Evolutionary conservation across 371 early-diverging fungal species (phyloP).

Genomic region (Mortierella sp.): DNA sequence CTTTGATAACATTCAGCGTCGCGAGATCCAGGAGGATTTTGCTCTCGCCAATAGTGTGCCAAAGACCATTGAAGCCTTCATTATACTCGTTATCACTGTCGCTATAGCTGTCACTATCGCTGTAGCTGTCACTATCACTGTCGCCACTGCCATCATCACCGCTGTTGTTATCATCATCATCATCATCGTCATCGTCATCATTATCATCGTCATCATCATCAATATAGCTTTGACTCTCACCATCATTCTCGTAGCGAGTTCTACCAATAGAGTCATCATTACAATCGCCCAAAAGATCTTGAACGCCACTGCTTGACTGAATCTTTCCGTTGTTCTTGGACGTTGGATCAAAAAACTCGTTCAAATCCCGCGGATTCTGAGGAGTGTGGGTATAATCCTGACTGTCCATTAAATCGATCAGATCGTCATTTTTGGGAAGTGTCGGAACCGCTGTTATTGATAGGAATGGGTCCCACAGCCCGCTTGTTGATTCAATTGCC

Average conservation of each 20-base stretch:
- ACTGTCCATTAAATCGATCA: neutral
- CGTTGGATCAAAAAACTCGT: neutral
- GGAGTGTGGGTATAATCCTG: conserved; percentile 1
- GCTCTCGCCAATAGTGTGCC: neutral
- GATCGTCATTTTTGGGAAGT: neutral
- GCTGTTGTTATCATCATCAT: conserved; percentile 1
- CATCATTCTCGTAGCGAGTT: neutral
- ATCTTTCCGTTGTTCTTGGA: neutral
- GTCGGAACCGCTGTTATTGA: neutral
- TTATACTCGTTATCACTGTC: conserved; percentile 7
- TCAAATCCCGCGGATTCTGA: neutral
- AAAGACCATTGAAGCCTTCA: neutral
- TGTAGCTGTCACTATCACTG: conserved; percentile 1
- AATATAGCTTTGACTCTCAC: too few relatives aligned
- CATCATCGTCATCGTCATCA: neutral
- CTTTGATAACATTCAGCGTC: neutral
- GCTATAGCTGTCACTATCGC: conserved; percentile 5
- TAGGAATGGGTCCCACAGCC: neutral
- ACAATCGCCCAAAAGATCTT: neutral
- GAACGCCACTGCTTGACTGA: neutral
- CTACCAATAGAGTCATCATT: neutral
- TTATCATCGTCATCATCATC: too few relatives aligned
- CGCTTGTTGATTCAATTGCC: neutral
- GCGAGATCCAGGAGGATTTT: neutral
- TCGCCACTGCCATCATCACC: neutral